Percentiles rank a stretch among this genome's conserved stretches.
Conservation (phyloP, 2,329 filamentous ascomycete genomes). For the Metarhizium rileyi region DNA sequence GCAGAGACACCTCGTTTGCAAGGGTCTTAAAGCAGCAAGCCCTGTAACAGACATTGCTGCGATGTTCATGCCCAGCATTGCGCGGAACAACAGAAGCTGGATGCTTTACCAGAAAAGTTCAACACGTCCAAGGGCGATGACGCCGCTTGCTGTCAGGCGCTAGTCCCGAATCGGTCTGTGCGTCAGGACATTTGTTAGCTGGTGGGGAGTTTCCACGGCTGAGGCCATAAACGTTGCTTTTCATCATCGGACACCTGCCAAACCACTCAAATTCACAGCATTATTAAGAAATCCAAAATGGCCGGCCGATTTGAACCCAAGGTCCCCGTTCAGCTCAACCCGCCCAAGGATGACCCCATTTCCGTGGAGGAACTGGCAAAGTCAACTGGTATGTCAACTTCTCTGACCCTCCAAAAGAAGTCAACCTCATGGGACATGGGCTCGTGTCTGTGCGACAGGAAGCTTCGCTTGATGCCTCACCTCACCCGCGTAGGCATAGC, state of each 20-base stretch:
- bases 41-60: slow-evolving; percentile 23
- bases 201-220: slow-evolving; percentile 4
- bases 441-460: background rate
- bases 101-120: background rate
- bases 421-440: background rate
- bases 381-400: slow-evolving; percentile 60
- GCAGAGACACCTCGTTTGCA: slow-evolving; percentile 20
- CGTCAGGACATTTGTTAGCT: slow-evolving; percentile 2
- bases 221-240: background rate
- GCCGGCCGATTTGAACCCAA: slow-evolving; percentile 70
- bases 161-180: slow-evolving; percentile 11
- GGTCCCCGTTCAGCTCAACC: slow-evolving; percentile 60
- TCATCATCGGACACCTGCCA: background rate
- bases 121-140: background rate
- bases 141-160: background rate
- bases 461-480: background rate
- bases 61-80: background rate
- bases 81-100: background rate
- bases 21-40: slow-evolving; percentile 23
- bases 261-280: slow-evolving; percentile 1
- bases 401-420: background rate
- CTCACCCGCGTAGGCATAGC: background rate
- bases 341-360: slow-evolving; percentile 83
- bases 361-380: slow-evolving; percentile 68
- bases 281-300: slow-evolving; percentile 28